Conservation (phyloP, 192 early-diverging fungal species). For the Coemansia sp. region DNA sequence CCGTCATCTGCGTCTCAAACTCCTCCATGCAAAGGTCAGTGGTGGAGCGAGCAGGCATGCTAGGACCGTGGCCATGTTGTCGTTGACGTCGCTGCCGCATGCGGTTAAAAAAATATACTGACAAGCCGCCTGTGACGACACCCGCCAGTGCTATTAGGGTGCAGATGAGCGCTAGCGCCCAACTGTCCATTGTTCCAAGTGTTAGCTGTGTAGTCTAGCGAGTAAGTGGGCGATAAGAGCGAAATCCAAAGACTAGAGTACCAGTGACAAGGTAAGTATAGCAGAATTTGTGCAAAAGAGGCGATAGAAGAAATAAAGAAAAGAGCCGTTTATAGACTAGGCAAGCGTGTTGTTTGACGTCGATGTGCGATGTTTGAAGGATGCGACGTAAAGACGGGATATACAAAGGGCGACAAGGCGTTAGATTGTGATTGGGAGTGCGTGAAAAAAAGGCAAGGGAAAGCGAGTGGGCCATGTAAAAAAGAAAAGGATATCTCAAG, state of each 20-base stretch:
- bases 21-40: constrained; percentile 18
- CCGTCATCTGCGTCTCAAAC: constrained; percentile 33
- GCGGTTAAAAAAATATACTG: background rate
- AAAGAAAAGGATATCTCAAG: background rate
- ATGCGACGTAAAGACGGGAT: background rate
- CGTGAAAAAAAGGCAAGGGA: constrained; percentile 5
- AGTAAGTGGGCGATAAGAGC: background rate
- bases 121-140: constrained; percentile 3
- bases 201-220: background rate
- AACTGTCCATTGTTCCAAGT: constrained; percentile 15
- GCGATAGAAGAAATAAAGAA: background rate
- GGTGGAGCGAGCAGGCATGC: background rate
- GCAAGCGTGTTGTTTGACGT: background rate
- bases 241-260: background rate
- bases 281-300: background rate
- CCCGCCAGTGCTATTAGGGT: background rate
- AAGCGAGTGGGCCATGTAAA: background rate
- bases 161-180: constrained; percentile 21
- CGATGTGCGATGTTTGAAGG: background rate
- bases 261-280: background rate
- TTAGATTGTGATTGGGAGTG: background rate
- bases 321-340: background rate
- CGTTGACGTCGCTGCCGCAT: background rate
- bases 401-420: background rate
- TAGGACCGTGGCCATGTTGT: background rate